Evolutionary conservation across 2,329 filamentous ascomycete species (phyloP), one percentile per base, ranked within the genome.

Genomic region (Fusarium lyarnte): DNA sequence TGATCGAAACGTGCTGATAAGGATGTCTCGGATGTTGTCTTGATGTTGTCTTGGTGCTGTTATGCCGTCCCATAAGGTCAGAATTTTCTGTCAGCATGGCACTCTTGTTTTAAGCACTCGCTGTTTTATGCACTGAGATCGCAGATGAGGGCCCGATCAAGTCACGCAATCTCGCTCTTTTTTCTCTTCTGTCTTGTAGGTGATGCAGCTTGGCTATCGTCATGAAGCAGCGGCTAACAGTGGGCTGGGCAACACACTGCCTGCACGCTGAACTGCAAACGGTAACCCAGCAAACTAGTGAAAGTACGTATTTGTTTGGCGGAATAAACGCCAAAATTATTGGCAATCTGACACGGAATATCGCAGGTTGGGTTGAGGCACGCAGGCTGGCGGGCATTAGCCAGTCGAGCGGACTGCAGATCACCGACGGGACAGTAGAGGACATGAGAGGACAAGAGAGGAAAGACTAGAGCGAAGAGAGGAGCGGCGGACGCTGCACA

Each of bases 151-250:
- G 51, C 66, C 51, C 35, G 65, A 69, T 58, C 46, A 64, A 59
- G 45, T 59, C 17, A 39, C n/a, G 12, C 58, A 61, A 53, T 53
- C 65, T 52, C 39, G 25, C 43, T 42, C 33, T 41, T 54, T 35
- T 51, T 47, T 43, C 42, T 31, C 35, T 49, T 66, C 38, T 21
- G 52, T 66, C 55, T 61, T 59, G 47, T 51, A 25, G 33, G 49
- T 60, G 42, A 38, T 51, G 39, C 31, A 21, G 27, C 69, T 72
- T 73, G 70, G 69, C 70, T 52, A 55, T 64, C 70, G 70, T 72
- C 70, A 72, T 70, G 57, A 73, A 72, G 70, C 57, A 73, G 70
- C 70, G 70, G 70, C 36, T 72, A 72, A 72, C 23, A 70, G 70
- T 72, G 70, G 70, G 49, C 25, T 62, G 35, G 43, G 35, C 41